These are phyloP conservation scores for Lathyrus tuberosus DNA, from an alignment of 306 rosid species.

Conservation along the genomic window DNA sequence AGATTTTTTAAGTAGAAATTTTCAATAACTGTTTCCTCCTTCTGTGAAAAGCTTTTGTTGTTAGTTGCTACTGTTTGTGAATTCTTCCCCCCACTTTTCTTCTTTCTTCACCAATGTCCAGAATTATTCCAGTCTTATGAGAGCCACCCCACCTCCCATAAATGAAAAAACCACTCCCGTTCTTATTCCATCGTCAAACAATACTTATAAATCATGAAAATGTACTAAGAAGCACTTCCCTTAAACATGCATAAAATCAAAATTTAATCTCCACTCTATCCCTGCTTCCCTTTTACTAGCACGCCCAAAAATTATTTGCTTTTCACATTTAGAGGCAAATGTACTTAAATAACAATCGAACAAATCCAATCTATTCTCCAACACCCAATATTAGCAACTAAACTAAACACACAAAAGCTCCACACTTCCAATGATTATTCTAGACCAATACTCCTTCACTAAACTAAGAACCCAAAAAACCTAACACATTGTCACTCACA, in stretches of 20 bases:
- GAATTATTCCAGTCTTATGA: neutral
- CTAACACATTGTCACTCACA: constrained; percentile 11
- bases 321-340: neutral
- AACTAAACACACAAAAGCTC: neutral
- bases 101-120: neutral
- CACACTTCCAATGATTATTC: neutral
- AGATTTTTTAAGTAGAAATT: neutral
- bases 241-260: neutral
- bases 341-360: neutral
- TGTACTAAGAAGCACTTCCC: neutral
- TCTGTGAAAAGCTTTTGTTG: neutral
- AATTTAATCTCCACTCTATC: neutral
- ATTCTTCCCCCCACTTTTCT: neutral
- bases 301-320: neutral
- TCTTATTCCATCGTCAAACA: neutral
- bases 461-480: neutral
- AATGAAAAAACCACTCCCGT: neutral
- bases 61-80: neutral
- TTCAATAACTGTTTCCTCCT: constrained; percentile 5
- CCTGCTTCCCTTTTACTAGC: neutral
- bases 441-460: neutral
- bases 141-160: neutral
- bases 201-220: neutral
- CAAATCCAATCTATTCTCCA: constrained; percentile 25
- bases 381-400: constrained; percentile 16